Conservation (phyloP, 139 green algal species). For the Penium margaritaceum region DNA sequence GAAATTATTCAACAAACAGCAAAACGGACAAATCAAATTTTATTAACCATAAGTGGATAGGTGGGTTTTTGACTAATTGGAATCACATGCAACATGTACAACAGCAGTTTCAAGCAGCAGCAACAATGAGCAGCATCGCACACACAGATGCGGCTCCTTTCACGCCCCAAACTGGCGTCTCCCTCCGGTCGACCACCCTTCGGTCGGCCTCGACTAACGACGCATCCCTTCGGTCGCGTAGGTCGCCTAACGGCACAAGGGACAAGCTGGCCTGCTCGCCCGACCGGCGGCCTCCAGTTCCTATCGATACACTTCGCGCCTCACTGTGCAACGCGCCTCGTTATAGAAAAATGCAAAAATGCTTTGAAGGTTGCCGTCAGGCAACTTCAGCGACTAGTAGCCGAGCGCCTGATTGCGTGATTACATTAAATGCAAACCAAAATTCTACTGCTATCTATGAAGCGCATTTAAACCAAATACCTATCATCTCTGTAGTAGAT, state of each 20-base stretch:
- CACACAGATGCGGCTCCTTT: too few species aligned
- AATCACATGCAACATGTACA: constrained; percentile 40
- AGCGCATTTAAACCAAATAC: constrained; percentile 21
- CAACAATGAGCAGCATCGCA: too few species aligned
- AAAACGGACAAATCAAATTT: constrained; percentile 27
- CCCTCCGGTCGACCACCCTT: too few species aligned
- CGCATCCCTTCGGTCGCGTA: too few species aligned
- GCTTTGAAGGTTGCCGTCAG: constrained; percentile 17
- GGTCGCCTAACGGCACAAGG: too few species aligned
- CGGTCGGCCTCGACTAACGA: too few species aligned
- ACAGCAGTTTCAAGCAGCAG: constrained; percentile 15
- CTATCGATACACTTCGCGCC: too few species aligned
- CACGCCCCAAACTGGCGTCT: too few species aligned
- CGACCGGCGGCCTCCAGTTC: too few species aligned
- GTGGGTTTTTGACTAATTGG: constrained; percentile 43
- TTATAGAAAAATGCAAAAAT: constrained; percentile 31
- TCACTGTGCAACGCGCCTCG: too few species aligned
- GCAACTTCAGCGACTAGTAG: too few species aligned
- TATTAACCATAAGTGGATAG: constrained; percentile 44
- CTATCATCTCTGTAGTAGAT: constrained; percentile 27
- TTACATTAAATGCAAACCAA: constrained; percentile 28
- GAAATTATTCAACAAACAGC: constrained; percentile 35
- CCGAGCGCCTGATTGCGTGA: constrained; percentile 27
- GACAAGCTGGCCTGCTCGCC: too few species aligned
- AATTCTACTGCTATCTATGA: constrained; percentile 34